Base-by-base conservation (phyloP, 225 moss, liverwort and hornwort genomes). In the Straminergon stramineum region DNA sequence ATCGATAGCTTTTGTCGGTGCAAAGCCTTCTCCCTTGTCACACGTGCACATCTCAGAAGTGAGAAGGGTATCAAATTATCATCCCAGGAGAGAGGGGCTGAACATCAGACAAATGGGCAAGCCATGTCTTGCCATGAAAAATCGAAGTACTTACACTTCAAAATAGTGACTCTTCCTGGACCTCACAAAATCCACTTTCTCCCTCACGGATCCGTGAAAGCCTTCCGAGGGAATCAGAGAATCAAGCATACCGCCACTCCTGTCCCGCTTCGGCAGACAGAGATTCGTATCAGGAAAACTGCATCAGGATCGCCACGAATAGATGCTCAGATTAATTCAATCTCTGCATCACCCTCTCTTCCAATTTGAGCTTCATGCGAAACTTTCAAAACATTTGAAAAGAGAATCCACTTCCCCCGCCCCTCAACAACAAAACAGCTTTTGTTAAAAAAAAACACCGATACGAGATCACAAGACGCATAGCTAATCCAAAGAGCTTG, bases 271-370 rank as follows among this genome's bases (percentile, higher is more conserved):
- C 86, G 92, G 92, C 86, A 96, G 93, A 91, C 95, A 96, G 88
- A 96, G 94, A 95, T 92, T 97, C 97, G 97, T 97, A 93, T 92
- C 95, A 96, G 91, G 94, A 92, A 88, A 90, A 90, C 88, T 90
- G 91, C 95, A 90, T 81, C 88, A 92, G 26, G 19, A 70, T 30
- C 70, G 83, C 70, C 86, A 85, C 63, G 17, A 53, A 80, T 68
- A 60, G 51, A 81, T 81, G 77, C 81, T 91, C 84, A 91, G 90
- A 66, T 61, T 28, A 13, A 13, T 81, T 41, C 73, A 78, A 80
- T 27, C 53, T 24, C 77, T 60, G 88, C 60, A 85, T 65, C 37
- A 83, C 77, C 45, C 62, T 12, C 41, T 69, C 69, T 63, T 51
- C 22, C 76, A 81, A 69, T 88, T 88, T 48, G 67, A 68, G 19